These are phyloP conservation scores for Colletotrichum musae DNA, from an alignment of 2,329 filamentous ascomycete genomes.

Conservation along the genomic window DNA sequence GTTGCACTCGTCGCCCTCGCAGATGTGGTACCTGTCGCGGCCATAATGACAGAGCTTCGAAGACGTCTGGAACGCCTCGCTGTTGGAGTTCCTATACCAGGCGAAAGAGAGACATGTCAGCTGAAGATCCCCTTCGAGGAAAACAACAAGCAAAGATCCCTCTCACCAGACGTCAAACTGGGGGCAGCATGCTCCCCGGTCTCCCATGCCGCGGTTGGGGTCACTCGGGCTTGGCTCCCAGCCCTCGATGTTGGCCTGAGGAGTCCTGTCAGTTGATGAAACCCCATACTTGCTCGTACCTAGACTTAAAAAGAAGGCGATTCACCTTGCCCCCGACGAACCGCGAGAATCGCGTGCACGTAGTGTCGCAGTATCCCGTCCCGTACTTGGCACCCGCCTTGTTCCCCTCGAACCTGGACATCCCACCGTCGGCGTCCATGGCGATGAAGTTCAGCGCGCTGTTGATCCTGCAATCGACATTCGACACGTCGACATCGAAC, in stretches of 20 bases:
- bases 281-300: neutral
- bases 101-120: neutral
- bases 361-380: slow-evolving; percentile 67
- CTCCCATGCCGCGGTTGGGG: slow-evolving; percentile 63
- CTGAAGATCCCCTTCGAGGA: neutral
- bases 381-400: slow-evolving; percentile 66
- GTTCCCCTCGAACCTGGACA: slow-evolving; percentile 59
- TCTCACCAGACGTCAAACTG: slow-evolving; percentile 73
- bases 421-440: slow-evolving; percentile 68
- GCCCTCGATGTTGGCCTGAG: slow-evolving; percentile 55
- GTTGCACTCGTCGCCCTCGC: slow-evolving; percentile 40
- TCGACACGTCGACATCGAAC: slow-evolving; percentile 77
- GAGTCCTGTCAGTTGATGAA: neutral
- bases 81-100: slow-evolving; percentile 61
- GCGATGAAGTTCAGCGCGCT: slow-evolving; percentile 73
- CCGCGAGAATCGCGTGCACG: slow-evolving; percentile 61
- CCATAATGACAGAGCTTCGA: slow-evolving; percentile 23
- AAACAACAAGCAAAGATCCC: neutral
- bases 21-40: slow-evolving; percentile 18
- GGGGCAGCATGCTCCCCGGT: slow-evolving; percentile 67
- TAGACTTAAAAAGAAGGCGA: neutral
- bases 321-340: slow-evolving; percentile 59
- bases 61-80: slow-evolving; percentile 57
- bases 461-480: slow-evolving; percentile 75
- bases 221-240: slow-evolving; percentile 65